Evolutionary conservation across 345 rosid genomes (phyloP).

Genomic region (Eucalyptus urophylla): DNA sequence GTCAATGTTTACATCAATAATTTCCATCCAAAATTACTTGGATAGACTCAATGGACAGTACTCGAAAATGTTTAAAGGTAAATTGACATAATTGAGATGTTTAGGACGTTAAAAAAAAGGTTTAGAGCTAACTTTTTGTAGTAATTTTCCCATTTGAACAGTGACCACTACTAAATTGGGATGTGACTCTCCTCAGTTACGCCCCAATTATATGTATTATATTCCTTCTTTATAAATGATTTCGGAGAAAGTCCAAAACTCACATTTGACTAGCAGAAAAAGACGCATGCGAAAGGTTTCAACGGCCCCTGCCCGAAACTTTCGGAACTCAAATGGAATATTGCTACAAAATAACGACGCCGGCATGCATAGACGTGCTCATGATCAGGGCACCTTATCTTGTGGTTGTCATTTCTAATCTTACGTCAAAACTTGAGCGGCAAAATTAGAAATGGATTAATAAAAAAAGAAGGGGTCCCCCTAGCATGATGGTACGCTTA

Average conservation of each 20-base stretch:
- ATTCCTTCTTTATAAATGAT: background rate
- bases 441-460: background rate
- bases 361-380: rapidly evolving
- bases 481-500: too few species aligned
- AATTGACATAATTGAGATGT: too few species aligned
- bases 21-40: background rate
- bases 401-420: too few species aligned
- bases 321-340: background rate
- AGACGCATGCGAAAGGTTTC: background rate
- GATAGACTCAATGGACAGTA: rapidly evolving
- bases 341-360: background rate
- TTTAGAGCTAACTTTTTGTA: background rate
- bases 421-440: background rate
- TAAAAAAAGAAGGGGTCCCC: background rate
- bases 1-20: too few species aligned
- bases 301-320: background rate
- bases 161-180: background rate
- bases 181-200: background rate
- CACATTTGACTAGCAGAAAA: background rate
- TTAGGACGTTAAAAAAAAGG: too few species aligned
- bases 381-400: too few species aligned
- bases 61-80: too few species aligned
- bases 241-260: background rate
- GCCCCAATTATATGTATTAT: background rate
- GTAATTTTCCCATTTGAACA: too few species aligned